A percentile compares a stretch with the other conserved stretches of the same genome.
These are phyloP conservation scores for Begonia loranthoides DNA, from an alignment of 306 rosid genomes.

Conservation along the genomic window DNA sequence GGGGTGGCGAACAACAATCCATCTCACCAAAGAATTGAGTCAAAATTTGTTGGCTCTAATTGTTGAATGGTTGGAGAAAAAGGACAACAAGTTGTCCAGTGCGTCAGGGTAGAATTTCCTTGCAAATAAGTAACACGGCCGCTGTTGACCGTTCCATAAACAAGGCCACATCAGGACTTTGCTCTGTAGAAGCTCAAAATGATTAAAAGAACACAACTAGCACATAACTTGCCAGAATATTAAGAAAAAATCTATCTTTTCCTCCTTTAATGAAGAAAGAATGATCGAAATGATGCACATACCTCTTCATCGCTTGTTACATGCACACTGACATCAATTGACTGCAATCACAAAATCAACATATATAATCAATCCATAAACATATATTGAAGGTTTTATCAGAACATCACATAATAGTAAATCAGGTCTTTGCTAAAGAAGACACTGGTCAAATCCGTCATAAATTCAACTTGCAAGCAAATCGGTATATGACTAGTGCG, in stretches of 20 bases:
- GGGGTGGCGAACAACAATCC: constrained; percentile 26
- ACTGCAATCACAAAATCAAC: constrained; percentile 49
- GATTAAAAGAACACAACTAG: neutral
- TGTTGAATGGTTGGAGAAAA: constrained; percentile 69
- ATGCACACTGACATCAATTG: constrained; percentile 75
- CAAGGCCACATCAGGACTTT: constrained; percentile 94
- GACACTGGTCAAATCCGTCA: too few relatives aligned
- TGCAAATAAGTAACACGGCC: constrained; percentile 93
- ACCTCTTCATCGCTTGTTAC: constrained; percentile 88
- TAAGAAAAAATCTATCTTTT: constrained; percentile 2
- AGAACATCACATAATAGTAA: too few relatives aligned
- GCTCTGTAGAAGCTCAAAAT: constrained; percentile 34
- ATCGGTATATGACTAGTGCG: too few relatives aligned
- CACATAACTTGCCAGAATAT: constrained; percentile 1
- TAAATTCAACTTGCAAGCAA: too few relatives aligned
- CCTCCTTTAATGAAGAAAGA: neutral
- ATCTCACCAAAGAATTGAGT: constrained; percentile 67
- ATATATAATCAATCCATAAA: neutral
- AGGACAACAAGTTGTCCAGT: constrained; percentile 44
- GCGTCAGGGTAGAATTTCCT: constrained; percentile 85
- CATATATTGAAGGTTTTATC: neutral
- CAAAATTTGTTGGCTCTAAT: constrained; percentile 39
- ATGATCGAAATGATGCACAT: constrained; percentile 9
- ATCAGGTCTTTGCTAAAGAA: too few relatives aligned
- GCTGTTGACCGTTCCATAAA: constrained; percentile 79